Evolutionary conservation across 805 yeast species (phyloP), one percentile per base, ranked within the genome.

Genomic region (Millerozyma miso): DNA sequence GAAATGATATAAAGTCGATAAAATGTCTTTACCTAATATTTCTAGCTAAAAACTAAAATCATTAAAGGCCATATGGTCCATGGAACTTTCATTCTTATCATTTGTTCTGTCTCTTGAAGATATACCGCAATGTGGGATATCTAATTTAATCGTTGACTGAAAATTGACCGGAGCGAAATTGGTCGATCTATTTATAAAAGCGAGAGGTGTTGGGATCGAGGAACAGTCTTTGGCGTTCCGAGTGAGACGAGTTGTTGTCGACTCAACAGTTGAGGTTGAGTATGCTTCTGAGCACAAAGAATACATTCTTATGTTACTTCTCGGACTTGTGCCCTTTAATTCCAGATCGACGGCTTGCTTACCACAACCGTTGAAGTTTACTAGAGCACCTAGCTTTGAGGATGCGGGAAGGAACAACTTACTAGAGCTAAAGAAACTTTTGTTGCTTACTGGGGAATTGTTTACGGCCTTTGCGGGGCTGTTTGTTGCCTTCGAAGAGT

Each of bases 401-500:
- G 39, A 20, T 20, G 19, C 33, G 4, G 39, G 39, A n/a, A 26
- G 33, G 20, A 37, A 37, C 20, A 37, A 29, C 19, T 26, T 37
- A 5, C 32, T 12, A n/a, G 38, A 18, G 19, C 19, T 19, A 10
- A 35, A 35, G 20, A 17, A 16, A 29, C 38, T 35, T 19, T 35
- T 35, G 19, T 13, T n/a, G 23, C 39, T 37, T 6, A 3, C 23
- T 8, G 39, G 33, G 13, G 39, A 14, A 8, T 19, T n/a, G 8
- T 18, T 37, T 12, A 18, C 17, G 8, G 31, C 19, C 18, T 37
- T 26, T 15, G 39, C 12, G 14, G 33, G 7, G 33, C 33, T 20
- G 20, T 18, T 37, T 10, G 32, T 20, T 8, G 15, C 39, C 20
- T 37, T 37, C 13, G 33, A 37, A 23, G 32, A 15, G 5, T 23